phyloP scores from a whole-genome alignment of 2,329 filamentous ascomycete species.

The Exophiala phaeomuriformis region DNA sequence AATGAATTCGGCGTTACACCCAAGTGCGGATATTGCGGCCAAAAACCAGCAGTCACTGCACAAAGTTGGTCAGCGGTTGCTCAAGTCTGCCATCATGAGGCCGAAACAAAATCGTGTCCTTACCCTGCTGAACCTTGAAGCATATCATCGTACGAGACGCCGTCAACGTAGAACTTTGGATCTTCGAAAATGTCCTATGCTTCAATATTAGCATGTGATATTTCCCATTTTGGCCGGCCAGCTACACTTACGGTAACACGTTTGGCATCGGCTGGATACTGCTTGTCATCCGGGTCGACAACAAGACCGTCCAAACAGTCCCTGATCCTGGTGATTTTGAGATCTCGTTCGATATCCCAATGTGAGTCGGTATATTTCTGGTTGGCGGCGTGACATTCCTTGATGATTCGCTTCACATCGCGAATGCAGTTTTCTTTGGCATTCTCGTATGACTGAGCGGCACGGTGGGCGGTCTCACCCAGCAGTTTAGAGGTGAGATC shows the following conservation, averaged over 20 bases:
- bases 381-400: constrained; percentile 66
- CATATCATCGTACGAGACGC: constrained; percentile 68
- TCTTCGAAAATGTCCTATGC: constrained; percentile 64
- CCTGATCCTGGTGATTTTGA: constrained; percentile 47
- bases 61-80: constrained; percentile 28
- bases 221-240: neutral
- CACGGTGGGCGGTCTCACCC: constrained; percentile 49
- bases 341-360: constrained; percentile 74
- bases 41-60: constrained; percentile 78
- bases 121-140: constrained; percentile 57
- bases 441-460: constrained; percentile 63
- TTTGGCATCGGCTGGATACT: constrained; percentile 66
- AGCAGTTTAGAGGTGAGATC: constrained; percentile 53
- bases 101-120: neutral
- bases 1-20: constrained; percentile 66
- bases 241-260: constrained; percentile 49
- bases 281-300: constrained; percentile 30
- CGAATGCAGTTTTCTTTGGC: constrained; percentile 61
- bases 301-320: constrained; percentile 48
- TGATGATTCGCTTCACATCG: constrained; percentile 52
- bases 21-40: constrained; percentile 68
- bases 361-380: constrained; percentile 85
- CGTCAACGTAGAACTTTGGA: constrained; percentile 70
- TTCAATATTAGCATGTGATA: constrained; percentile 6
- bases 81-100: neutral